Evolutionary conservation across 2,329 filamentous ascomycete species (phyloP), one percentile per base, ranked within the genome.

Genomic region (Lizonia empirigonia): DNA sequence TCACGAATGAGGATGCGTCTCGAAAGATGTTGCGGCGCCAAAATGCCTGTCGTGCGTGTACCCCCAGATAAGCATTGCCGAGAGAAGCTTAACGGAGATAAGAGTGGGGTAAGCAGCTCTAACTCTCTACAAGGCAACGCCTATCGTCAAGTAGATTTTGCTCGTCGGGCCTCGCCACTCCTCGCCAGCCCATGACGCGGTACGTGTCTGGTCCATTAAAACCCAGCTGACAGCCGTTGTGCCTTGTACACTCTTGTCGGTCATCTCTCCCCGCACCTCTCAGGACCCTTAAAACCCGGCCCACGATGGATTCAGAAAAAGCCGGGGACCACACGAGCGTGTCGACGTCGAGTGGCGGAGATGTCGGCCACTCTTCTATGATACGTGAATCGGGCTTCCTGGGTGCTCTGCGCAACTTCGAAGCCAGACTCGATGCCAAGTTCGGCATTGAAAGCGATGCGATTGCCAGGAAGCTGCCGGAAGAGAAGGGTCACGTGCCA

Each of bases 401-500:
- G 27, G 60, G 50, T 26, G 54, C 38, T 9, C 40, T 66, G 18
- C 59, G 60, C 34, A 44, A 37, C 0, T 57, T 66, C 18, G 62
- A 66, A 51, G 56, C 58, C 7, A 53, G 29, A 12, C 35, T 66
- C n/a, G 62, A 66, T 13, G 44, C 51, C 13, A 62, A 59, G 34
- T 50, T 65, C 22, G 62, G 62, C 2, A 60, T 65, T 4, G 62
- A 65, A 41, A 59, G 60, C 5, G 62, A 66, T 38, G 63, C 63
- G 24, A 65, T 65, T 18, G 57, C 53, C 7, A 49, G 62, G 33
- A 66, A 66, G 42, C 35, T 63, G 29, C 62, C 63, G n/a, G 59
- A 66, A 27, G 63, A 65, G n/a, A 66, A 66, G 46, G 48, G 50
- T 8, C 46, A 57, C n/a, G 62, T 66, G 13, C 63, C 61, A 38